Evolutionary conservation across 306 rosid genomes (phyloP).

Genomic region (Macrotyloma uniflorum): DNA sequence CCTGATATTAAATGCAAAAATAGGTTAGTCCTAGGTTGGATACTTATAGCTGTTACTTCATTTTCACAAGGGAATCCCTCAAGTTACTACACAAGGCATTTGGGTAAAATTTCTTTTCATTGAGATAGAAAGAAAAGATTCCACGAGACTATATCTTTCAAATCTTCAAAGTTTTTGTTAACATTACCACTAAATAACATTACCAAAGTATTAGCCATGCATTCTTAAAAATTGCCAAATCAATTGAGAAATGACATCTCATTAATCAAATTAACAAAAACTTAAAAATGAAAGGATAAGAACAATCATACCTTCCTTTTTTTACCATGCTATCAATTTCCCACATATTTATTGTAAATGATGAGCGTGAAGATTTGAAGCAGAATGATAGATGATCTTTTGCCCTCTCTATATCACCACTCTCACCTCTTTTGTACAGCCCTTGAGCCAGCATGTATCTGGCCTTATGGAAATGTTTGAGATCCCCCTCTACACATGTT

Average conservation of each 20-base stretch:
- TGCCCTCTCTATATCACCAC: constrained; percentile 79
- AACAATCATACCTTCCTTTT: constrained; percentile 79
- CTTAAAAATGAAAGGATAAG: constrained; percentile 28
- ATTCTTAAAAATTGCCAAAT: not conserved
- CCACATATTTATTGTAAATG: constrained; percentile 99
- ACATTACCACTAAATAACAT: not conserved
- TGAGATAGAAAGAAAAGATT: not conserved
- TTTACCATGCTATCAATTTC: constrained; percentile 94
- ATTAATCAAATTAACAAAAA: constrained; percentile 6
- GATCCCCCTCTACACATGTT: constrained; percentile 96
- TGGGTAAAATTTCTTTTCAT: constrained; percentile 11
- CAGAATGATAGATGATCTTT: constrained; percentile 97
- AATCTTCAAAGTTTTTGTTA: not conserved
- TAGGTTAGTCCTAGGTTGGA: constrained; percentile 32
- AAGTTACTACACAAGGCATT: constrained; percentile 19
- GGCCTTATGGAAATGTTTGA: constrained; percentile 97
- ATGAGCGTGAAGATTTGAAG: constrained; percentile 95
- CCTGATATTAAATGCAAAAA: constrained; percentile 57
- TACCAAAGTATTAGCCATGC: constrained; percentile 20
- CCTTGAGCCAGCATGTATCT: constrained; percentile 97
- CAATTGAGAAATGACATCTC: not conserved
- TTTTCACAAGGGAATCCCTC: constrained; percentile 16
- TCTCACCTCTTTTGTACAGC: constrained; percentile 73
- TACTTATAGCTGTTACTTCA: constrained; percentile 25
- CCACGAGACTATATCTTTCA: constrained; percentile 17